Conservation (phyloP, 2,329 filamentous ascomycete species). For the Trichoderma breve region DNA sequence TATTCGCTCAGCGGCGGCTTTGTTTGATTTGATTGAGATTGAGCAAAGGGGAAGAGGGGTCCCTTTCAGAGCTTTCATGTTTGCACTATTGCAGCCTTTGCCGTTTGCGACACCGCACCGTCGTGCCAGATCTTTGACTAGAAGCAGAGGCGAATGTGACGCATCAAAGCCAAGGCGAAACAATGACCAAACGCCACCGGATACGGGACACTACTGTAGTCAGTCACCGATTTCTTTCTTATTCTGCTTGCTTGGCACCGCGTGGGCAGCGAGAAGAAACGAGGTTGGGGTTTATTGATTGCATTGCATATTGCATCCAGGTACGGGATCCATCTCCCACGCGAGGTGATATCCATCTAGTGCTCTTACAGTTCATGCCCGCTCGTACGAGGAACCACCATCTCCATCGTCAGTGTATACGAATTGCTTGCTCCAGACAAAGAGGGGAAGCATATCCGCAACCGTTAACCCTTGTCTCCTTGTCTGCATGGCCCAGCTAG, state of each 20-base stretch:
- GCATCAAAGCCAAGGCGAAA: neutral
- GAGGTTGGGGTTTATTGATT: neutral
- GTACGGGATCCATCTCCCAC: neutral
- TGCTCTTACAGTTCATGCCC: neutral
- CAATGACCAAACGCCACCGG: neutral
- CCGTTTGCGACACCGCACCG: constrained; percentile 17
- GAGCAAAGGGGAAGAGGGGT: neutral
- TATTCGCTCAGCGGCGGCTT: neutral
- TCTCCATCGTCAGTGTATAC: neutral
- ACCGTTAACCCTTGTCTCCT: neutral
- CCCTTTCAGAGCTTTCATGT: neutral
- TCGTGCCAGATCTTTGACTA: constrained; percentile 6
- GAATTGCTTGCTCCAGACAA: neutral
- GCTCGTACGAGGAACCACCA: neutral
- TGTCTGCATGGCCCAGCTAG: neutral
- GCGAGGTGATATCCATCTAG: neutral
- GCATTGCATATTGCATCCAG: neutral
- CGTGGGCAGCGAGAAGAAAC: neutral
- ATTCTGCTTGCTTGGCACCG: neutral
- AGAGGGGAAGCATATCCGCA: neutral
- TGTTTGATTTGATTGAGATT: neutral
- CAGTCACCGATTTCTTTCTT: neutral
- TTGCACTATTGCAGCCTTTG: constrained; percentile 5
- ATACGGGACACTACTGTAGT: neutral
- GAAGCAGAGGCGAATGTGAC: neutral